phyloP scores from a whole-genome alignment of 106 monocot species.

The Cymbidium sinense region DNA sequence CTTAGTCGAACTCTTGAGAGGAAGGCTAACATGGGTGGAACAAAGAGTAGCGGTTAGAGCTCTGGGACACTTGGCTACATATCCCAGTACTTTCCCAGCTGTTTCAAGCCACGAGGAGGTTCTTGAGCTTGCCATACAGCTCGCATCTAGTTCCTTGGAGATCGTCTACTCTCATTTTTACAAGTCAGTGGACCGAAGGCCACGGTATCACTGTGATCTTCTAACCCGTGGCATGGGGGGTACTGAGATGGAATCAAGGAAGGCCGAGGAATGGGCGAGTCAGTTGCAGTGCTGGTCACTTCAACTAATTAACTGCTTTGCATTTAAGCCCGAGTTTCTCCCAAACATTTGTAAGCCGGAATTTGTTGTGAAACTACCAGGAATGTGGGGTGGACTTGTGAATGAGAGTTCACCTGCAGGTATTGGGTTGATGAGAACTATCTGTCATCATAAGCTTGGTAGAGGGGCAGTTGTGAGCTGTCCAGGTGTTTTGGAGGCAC shows the following conservation, averaged over 20 bases:
- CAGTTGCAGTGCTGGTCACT: slow-evolving; percentile 99
- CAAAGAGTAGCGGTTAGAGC: slow-evolving; percentile 96
- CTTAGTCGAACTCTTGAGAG: slow-evolving; percentile 85
- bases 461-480: slow-evolving; percentile 59
- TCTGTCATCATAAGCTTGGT: slow-evolving; percentile 90
- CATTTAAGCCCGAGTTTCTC: slow-evolving; percentile 96
- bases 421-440: slow-evolving; percentile 82
- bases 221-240: slow-evolving; percentile 98
- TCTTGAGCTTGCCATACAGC: slow-evolving; percentile 86
- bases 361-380: slow-evolving; percentile 71
- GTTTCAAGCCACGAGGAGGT: slow-evolving; percentile 84
- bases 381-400: slow-evolving; percentile 98
- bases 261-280: slow-evolving; percentile 99
- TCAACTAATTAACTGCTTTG: slow-evolving; percentile 98
- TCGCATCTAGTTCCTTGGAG: slow-evolving; percentile 83
- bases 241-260: slow-evolving; percentile 94
- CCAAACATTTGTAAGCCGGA: slow-evolving; percentile 83
- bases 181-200: slow-evolving; percentile 65
- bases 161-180: slow-evolving; percentile 98
- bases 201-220: slow-evolving; percentile 96
- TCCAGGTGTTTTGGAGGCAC: slow-evolving; percentile 61
- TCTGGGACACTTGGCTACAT: slow-evolving; percentile 87
- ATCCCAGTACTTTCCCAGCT: slow-evolving; percentile 76
- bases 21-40: slow-evolving; percentile 97
- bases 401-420: slow-evolving; percentile 99